A percentile compares a stretch with the other conserved stretches of the same genome.
These are phyloP conservation scores for Boletellus emodensis DNA, from an alignment of 768 basidiomycete genomes.

Conservation along the genomic window DNA sequence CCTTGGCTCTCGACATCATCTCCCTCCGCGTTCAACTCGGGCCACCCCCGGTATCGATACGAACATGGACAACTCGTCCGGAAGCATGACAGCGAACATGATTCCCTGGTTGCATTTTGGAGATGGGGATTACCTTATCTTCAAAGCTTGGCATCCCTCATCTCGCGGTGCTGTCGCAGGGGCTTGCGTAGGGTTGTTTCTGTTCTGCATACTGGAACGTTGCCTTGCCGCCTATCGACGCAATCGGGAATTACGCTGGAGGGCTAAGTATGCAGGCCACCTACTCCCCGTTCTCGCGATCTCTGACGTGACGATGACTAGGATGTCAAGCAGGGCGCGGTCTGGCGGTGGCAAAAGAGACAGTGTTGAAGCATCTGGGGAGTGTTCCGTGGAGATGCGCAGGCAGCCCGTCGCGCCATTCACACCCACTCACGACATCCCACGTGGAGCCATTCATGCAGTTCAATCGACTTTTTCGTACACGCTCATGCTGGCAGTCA, in stretches of 20 bases:
- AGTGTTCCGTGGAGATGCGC: conserved; percentile 7
- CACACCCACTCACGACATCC: conserved; percentile 59
- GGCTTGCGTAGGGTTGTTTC: conserved; percentile 65
- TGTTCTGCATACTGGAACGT: conserved; percentile 68
- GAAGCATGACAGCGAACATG: conserved; percentile 41
- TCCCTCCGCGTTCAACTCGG: not conserved
- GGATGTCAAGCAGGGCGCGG: conserved; percentile 3
- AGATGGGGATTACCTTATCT: conserved; percentile 60
- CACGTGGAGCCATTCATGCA: conserved; percentile 63
- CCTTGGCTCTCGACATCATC: too few relatives aligned
- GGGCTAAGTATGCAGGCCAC: conserved; percentile 41
- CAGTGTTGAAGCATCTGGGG: not conserved
- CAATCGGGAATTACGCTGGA: conserved; percentile 56
- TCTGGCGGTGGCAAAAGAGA: conserved; percentile 3
- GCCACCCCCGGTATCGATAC: not conserved
- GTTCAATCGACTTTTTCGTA: conserved; percentile 63
- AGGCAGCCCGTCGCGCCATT: conserved; percentile 53
- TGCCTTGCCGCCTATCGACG: conserved; percentile 57
- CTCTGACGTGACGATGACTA: conserved; percentile 5
- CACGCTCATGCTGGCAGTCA: conserved; percentile 74
- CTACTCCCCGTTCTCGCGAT: not conserved
- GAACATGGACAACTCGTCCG: conserved; percentile 6
- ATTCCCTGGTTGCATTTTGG: conserved; percentile 68
- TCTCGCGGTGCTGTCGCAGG: conserved; percentile 70
- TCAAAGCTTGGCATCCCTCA: conserved; percentile 63